Base-by-base conservation (phyloP, 129 eudicot species). In the Flaveria ramosissima region DNA sequence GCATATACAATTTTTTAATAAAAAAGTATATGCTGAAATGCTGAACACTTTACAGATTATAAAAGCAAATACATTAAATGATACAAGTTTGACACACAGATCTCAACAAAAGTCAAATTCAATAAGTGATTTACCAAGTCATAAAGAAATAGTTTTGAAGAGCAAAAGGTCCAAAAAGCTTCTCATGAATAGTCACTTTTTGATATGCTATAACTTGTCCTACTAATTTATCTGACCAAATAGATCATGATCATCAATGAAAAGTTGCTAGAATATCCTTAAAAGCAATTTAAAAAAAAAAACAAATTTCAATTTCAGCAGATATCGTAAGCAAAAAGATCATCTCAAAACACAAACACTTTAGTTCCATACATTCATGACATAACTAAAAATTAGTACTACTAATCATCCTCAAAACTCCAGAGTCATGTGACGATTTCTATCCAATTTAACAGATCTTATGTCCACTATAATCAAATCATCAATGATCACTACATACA, bases 381-480 rank as follows among this genome's bases (percentile, higher is more conserved):
- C 69, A 30, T 27, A 63, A 19, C 27, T 55, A 55, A 12, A 55
- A 0, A 55, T 8, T 19, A 17, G 12, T 11, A 12, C 61, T 43
- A 42, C 7, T 60, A 11, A 42, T 60, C 46, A 60, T 23, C 12
- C 41, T 20, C 24, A 2, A 69, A 55, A 19, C 62, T 56, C 12
- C 27, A 63, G 62, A 47, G 47, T 16, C 46, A 45, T 46, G 20
- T 27, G 62, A 19, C 13, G 32, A 32, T 30, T 26, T 17, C 15
- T 19, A 72, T 53, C 51, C 6, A 53, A 72, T 16, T 75, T 47
- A 27, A 46, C 7, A n/a, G 79, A 75, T 75, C 71, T 45, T 46
- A 60, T 24, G 4, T n/a, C 23, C 26, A n/a, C 13, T 16, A 27
- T 3, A 51, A n/a, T 11, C 75, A 72, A 43, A 32, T 27, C 9